Percentiles rank a stretch among this genome's conserved stretches.
Conservation (phyloP, 306 rosid genomes). For the Quercus cerris region DNA sequence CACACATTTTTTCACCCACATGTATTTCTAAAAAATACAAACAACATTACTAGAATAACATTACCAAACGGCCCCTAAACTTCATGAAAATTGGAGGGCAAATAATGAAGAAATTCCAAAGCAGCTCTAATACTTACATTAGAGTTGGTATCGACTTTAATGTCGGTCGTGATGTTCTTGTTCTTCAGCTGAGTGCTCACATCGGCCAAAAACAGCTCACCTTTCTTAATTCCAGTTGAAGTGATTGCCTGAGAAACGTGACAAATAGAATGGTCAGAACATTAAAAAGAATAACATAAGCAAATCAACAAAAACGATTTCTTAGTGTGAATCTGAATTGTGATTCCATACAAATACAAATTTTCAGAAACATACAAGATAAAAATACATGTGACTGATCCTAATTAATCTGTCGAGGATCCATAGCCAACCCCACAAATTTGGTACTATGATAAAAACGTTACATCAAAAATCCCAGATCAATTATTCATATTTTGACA, state of each 20-base stretch:
- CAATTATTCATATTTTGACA: neutral
- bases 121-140: conserved; percentile 48
- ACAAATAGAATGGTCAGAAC: conserved; percentile 12
- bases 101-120: neutral
- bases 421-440: no score
- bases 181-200: conserved; percentile 78
- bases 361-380: neutral
- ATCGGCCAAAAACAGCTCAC: conserved; percentile 70
- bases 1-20: no score
- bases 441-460: neutral
- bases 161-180: conserved; percentile 88
- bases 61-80: neutral
- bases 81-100: neutral
- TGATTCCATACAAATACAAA: neutral
- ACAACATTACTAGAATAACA: no score
- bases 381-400: no score
- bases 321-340: neutral
- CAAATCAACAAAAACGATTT: neutral
- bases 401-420: no score
- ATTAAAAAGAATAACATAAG: neutral
- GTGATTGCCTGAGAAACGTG: conserved; percentile 58
- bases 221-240: conserved; percentile 79
- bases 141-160: conserved; percentile 87
- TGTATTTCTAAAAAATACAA: no score
- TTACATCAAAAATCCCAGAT: neutral